Evolutionary conservation across 2,329 filamentous ascomycete genomes (phyloP).

Genomic region (Penicillium sp.): DNA sequence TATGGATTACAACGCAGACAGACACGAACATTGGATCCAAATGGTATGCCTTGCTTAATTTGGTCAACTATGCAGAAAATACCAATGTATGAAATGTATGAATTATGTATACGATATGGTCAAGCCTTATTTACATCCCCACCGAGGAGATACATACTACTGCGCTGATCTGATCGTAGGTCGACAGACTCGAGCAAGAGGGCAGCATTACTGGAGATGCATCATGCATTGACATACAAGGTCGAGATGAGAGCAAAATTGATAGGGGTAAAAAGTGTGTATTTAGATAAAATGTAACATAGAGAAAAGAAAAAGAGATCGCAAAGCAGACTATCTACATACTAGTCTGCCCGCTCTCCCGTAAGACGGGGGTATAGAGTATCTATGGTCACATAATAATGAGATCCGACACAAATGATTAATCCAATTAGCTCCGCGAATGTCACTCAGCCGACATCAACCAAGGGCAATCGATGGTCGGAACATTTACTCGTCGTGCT

Average conservation of each 20-base stretch:
- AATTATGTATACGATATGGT: not conserved
- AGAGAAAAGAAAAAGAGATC: not conserved
- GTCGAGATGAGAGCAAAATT: not conserved
- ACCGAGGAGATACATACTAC: not conserved
- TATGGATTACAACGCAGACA: not conserved
- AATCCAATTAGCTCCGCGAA: not conserved
- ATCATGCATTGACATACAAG: not conserved
- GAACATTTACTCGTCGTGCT: not conserved
- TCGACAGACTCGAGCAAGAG: not conserved
- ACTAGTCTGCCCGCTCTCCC: not conserved
- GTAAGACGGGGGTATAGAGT: not conserved
- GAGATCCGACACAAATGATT: not conserved
- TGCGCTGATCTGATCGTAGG: not conserved
- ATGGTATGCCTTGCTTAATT: not conserved
- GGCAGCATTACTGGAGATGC: not conserved
- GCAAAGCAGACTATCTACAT: not conserved
- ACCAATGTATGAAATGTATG: no score
- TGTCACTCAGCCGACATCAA: not conserved
- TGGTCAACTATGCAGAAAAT: no score
- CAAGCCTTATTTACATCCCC: not conserved
- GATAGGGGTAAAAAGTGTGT: not conserved
- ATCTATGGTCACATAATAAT: slow-evolving; percentile 5
- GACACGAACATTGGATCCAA: no score
- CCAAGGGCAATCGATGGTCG: not conserved
- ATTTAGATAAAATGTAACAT: not conserved